Base-by-base conservation (phyloP, 768 basidiomycete genomes). In the Leccinum uliginosum region DNA sequence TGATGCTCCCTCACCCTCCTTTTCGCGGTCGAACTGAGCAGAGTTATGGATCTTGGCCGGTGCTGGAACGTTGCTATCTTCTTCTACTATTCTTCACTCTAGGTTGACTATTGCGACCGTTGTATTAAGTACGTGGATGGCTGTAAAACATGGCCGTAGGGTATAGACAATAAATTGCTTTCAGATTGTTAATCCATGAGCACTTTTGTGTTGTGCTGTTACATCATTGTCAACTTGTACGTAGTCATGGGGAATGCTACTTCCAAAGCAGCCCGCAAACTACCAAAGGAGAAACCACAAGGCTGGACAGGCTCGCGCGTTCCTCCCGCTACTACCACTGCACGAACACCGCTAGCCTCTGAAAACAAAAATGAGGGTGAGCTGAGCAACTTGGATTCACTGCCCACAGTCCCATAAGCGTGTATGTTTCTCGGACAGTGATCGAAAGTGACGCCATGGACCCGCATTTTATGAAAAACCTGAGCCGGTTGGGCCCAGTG, bases 391-490 rank as follows among this genome's bases (percentile, higher is more conserved):
- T 15, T 34, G 17, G 8, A 21, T 15, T 23, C 8, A 11, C 9
- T n/a, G n/a, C n/a, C 17, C n/a, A 38, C 4, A 19, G 10, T 11
- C 19, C 40, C 32, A 34, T 34, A 19, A 19, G 3, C n/a, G 17
- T 38, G 14, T 6, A 38, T 17, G 12, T 23, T 9, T 26, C 40
- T 49, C 14, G 57, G 47, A 53, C 61, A 89, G 88, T 74, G 8
- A 83, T 89, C 62, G 76, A 82, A 54, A 72, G 66, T 53, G 89
- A 93, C 62, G 78, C 82, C n/a, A 76, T 74, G 54, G 89, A 93
- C 64, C 87, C 87, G 2, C 81, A 90, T 26, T 81, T 92, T 51
- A 68, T 88, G 62, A 76, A 80, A 34, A 90, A 87, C 61, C 71
- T 93, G 50, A 80, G 61, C 61, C 75, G 70, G 35, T 74, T 93